Evolutionary conservation across 768 basidiomycete genomes (phyloP).

Genomic region (Suillus decipiens): DNA sequence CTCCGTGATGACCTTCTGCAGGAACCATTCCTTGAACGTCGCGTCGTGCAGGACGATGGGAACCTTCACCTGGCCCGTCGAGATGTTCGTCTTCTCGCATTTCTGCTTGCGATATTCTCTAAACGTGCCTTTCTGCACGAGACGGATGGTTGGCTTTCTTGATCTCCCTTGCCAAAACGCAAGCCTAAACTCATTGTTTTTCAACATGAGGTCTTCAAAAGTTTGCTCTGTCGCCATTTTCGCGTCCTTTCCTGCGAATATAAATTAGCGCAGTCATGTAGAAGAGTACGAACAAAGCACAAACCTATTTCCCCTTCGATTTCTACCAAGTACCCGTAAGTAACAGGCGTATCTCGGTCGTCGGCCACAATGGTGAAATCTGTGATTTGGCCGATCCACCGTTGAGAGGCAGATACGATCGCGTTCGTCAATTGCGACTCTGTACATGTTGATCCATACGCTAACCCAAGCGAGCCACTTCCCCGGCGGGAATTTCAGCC

Average conservation of each 20-base stretch:
- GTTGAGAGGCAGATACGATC: conserved; percentile 1
- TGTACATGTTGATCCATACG: conserved; percentile 5
- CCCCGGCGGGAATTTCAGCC: not conserved
- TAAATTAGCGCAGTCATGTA: not conserved
- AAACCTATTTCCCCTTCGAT: conserved; percentile 4
- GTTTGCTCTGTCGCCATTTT: not conserved
- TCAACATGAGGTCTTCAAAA: not conserved
- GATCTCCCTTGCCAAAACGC: not conserved
- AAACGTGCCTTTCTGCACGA: conserved; percentile 12
- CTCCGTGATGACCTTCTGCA: conserved; percentile 7
- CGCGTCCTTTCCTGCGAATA: not conserved
- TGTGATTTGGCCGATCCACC: conserved; percentile 7
- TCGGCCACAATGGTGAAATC: conserved; percentile 12
- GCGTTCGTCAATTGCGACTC: conserved; percentile 6
- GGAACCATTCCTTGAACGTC: conserved; percentile 11
- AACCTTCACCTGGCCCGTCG: conserved; percentile 11
- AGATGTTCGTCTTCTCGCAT: not conserved
- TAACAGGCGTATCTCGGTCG: not conserved
- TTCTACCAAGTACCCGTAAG: conserved; percentile 13
- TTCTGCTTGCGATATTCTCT: conserved; percentile 12
- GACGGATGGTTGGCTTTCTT: not conserved
- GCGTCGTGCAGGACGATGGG: conserved; percentile 10
- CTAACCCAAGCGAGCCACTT: conserved; percentile 13
- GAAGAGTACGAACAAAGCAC: not conserved
- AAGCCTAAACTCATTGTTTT: not conserved